Conservation (phyloP, 768 basidiomycete genomes). For the Leccinum aurantiacum region DNA sequence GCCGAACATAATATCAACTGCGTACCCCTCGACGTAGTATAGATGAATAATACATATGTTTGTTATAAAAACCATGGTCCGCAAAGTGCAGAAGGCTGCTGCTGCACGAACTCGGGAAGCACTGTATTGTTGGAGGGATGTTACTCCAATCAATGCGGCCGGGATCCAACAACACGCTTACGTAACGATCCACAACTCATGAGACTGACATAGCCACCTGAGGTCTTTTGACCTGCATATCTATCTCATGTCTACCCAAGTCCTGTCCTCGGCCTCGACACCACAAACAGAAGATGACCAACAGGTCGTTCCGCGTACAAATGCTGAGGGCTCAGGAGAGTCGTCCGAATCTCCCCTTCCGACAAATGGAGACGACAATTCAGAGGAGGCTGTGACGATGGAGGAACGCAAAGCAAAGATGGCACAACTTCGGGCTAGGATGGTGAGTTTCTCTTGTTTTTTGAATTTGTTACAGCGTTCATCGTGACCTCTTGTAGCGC, state of each 20-base stretch:
- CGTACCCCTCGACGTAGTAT: no score
- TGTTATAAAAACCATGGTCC: no score
- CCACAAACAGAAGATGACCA: constrained; percentile 1
- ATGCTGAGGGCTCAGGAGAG: constrained; percentile 30
- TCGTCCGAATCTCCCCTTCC: constrained; percentile 24
- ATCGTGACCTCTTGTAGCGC: constrained; percentile 45
- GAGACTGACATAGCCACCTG: neutral
- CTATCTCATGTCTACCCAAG: constrained; percentile 15
- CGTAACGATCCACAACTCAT: constrained; percentile 3
- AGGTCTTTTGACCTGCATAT: neutral
- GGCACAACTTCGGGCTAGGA: constrained; percentile 70
- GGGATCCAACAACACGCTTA: constrained; percentile 2
- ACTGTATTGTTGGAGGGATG: no score
- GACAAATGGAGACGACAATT: constrained; percentile 18
- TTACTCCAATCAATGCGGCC: no score
- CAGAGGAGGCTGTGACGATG: constrained; percentile 42
- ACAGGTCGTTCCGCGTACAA: constrained; percentile 3
- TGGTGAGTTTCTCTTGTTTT: constrained; percentile 48
- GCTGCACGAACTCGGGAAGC: no score
- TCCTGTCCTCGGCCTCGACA: constrained; percentile 5
- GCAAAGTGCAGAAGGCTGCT: no score
- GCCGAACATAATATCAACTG: no score
- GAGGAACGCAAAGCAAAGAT: constrained; percentile 78
- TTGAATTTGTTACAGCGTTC: neutral
- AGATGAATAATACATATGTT: no score